Conservation (phyloP, 306 rosid genomes). For the Cicer cuneatum region DNA sequence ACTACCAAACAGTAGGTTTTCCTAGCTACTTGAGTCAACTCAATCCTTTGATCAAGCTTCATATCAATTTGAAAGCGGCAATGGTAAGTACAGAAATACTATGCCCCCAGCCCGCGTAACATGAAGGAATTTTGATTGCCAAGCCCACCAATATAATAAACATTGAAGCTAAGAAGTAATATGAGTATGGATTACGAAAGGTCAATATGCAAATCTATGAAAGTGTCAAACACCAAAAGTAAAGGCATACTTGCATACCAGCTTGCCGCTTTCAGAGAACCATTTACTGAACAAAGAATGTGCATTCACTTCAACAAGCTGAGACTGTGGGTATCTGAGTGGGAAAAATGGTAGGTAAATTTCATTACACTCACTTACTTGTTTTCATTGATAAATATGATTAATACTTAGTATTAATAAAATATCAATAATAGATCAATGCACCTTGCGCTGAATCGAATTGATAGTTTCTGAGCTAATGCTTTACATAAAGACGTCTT, state of each 20-base stretch:
- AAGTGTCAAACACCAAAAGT: constrained; percentile 32
- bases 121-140: constrained; percentile 5
- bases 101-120: not conserved
- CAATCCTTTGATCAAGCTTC: constrained; percentile 19
- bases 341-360: constrained; percentile 30
- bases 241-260: constrained; percentile 64
- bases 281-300: constrained; percentile 99
- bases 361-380: constrained; percentile 18
- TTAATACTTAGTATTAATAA: not conserved
- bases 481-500: constrained; percentile 97
- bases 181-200: constrained; percentile 9
- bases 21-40: constrained; percentile 12
- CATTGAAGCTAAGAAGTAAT: not conserved
- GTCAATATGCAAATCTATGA: constrained; percentile 7
- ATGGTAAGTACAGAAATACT: constrained; percentile 16
- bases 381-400: constrained; percentile 28
- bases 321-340: constrained; percentile 79
- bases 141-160: constrained; percentile 11
- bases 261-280: constrained; percentile 99
- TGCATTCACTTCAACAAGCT: constrained; percentile 93
- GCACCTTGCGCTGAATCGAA: constrained; percentile 81
- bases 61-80: constrained; percentile 13
- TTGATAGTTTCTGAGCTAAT: constrained; percentile 89
- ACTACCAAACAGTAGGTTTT: constrained; percentile 27
- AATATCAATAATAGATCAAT: constrained; percentile 33